These are phyloP conservation scores for Boletus sp. DNA, from an alignment of 768 basidiomycete genomes.

Conservation along the genomic window DNA sequence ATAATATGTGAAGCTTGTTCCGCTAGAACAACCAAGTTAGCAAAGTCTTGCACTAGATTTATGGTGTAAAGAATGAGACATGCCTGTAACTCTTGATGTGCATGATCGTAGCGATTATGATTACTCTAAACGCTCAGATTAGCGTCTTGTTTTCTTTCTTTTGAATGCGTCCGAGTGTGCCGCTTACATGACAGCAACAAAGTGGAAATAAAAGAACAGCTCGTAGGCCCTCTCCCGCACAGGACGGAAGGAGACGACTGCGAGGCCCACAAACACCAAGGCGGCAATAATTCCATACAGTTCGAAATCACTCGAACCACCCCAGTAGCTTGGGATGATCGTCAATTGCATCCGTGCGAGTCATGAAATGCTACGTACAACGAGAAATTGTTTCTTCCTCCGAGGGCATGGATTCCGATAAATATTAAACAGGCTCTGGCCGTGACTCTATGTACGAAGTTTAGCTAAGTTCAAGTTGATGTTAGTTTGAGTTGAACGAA, in stretches of 20 bases:
- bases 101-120: constrained; percentile 38
- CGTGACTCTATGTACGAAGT: constrained; percentile 44
- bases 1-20: constrained; percentile 23
- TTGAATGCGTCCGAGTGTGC: not conserved
- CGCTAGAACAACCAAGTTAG: constrained; percentile 16
- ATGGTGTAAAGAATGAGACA: constrained; percentile 28
- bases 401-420: constrained; percentile 47
- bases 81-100: constrained; percentile 35
- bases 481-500: not conserved
- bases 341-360: not conserved
- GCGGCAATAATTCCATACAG: constrained; percentile 37
- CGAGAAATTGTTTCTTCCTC: constrained; percentile 13
- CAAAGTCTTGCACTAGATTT: not conserved
- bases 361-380: constrained; percentile 5
- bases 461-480: constrained; percentile 23
- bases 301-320: constrained; percentile 5
- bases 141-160: constrained; percentile 36
- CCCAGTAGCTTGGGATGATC: constrained; percentile 4
- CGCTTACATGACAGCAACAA: constrained; percentile 40
- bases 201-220: constrained; percentile 48
- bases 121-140: constrained; percentile 19
- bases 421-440: constrained; percentile 46
- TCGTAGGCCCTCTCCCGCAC: constrained; percentile 50
- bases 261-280: constrained; percentile 39
- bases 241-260: constrained; percentile 47